Conservation (phyloP, 257 asterid species). For the Cynanchum wilfordii region DNA sequence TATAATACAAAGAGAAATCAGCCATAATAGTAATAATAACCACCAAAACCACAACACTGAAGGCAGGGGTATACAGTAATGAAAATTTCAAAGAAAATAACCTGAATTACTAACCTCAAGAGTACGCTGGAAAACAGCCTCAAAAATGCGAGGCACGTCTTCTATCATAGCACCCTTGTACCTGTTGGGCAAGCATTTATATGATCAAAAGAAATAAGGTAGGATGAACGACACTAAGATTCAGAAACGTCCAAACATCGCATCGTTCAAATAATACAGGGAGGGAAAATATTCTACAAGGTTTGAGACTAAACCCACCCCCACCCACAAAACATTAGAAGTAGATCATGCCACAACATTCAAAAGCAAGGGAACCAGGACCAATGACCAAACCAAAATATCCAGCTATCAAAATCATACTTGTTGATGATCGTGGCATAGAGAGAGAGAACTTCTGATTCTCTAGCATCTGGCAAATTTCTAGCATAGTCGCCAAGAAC, state of each 20-base stretch:
- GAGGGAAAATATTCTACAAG: background rate
- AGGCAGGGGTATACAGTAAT: background rate
- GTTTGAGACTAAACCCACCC: too few relatives aligned
- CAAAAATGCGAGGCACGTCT: constrained; percentile 92
- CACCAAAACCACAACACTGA: background rate
- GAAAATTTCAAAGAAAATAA: background rate
- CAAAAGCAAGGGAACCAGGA: background rate
- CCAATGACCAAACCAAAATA: constrained; percentile 4
- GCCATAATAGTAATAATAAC: background rate
- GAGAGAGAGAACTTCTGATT: constrained; percentile 96
- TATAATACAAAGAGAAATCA: background rate
- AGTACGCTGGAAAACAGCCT: constrained; percentile 96
- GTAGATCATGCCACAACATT: background rate
- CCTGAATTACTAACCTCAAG: constrained; percentile 59
- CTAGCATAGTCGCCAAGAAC: constrained; percentile 95
- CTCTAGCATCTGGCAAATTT: constrained; percentile 98
- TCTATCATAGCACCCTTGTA: constrained; percentile 87
- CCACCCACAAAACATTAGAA: background rate
- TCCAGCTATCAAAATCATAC: constrained; percentile 31
- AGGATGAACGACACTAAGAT: background rate
- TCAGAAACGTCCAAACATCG: background rate
- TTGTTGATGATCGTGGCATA: constrained; percentile 96
- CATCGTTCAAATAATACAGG: background rate
- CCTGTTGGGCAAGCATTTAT: constrained; percentile 29
- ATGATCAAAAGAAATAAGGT: background rate